These are phyloP conservation scores for Penicillium steckii DNA, from an alignment of 495 filamentous ascomycete genomes.

Conservation along the genomic window DNA sequence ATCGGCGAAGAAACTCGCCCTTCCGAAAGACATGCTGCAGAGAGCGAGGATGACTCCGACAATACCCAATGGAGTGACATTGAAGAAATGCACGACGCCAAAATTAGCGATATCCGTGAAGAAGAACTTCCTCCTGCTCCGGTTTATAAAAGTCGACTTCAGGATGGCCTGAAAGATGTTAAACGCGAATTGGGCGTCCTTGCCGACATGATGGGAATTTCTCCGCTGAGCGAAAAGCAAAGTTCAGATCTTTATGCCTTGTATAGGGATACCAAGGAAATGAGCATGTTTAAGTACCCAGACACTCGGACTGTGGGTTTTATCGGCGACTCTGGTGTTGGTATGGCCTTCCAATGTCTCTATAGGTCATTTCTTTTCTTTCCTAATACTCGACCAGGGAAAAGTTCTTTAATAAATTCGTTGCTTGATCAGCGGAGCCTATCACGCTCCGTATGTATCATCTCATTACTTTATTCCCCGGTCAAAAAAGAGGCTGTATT, in stretches of 20 bases:
- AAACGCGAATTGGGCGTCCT: not conserved
- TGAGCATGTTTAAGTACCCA: not conserved
- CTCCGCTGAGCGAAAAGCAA: not conserved
- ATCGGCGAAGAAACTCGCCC: no score
- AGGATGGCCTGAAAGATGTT: not conserved
- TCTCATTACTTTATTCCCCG: not conserved
- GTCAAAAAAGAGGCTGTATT: not conserved
- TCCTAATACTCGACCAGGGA: conserved; percentile 16
- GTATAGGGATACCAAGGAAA: not conserved
- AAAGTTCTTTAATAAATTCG: conserved; percentile 36
- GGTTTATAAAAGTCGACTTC: not conserved
- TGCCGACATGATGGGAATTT: not conserved
- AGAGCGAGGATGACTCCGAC: no score
- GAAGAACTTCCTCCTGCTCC: no score
- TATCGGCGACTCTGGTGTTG: conserved; percentile 5
- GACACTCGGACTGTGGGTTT: conserved; percentile 1
- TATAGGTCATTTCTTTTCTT: not conserved
- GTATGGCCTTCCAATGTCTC: not conserved
- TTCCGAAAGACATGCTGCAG: no score
- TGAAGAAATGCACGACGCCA: no score
- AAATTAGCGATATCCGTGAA: no score
- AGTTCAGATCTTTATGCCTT: not conserved
- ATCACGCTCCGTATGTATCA: conserved; percentile 24
- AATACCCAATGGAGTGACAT: no score
- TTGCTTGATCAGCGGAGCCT: conserved; percentile 24